Evolutionary conservation across 352 stramenopile genomes (phyloP).

Genomic region (Blastocystis sp.): DNA sequence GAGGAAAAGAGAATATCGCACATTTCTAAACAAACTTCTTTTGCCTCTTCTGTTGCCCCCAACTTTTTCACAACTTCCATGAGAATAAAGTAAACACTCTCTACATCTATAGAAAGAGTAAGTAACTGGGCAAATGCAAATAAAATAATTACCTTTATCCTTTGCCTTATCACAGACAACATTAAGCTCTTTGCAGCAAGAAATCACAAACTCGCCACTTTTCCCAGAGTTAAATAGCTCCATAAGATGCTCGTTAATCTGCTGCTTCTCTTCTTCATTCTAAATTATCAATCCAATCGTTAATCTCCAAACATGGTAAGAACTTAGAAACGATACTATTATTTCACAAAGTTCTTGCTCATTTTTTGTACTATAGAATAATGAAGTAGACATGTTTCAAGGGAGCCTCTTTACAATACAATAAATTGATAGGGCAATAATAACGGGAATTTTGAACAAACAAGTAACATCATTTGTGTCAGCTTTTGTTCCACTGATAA

Average conservation of each 20-base stretch:
- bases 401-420: too few relatives aligned
- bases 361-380: slow-evolving; percentile 35
- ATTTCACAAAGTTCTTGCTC: slow-evolving; percentile 1
- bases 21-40: background rate
- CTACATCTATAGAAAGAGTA: slow-evolving; percentile 6
- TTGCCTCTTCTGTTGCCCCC: slow-evolving; percentile 10
- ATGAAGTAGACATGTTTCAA: background rate
- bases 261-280: background rate
- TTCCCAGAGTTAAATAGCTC: background rate
- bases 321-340: slow-evolving; percentile 20
- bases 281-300: background rate
- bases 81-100: slow-evolving; percentile 52
- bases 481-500: too few relatives aligned
- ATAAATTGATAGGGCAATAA: background rate
- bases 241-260: background rate
- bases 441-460: background rate
- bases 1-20: slow-evolving; percentile 30
- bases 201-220: slow-evolving; percentile 40
- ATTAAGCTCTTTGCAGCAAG: background rate
- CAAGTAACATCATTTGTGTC: too few relatives aligned
- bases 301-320: background rate
- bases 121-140: background rate
- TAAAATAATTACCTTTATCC: background rate
- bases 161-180: background rate
- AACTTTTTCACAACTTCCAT: slow-evolving; percentile 37